Evolutionary conservation across 1,284 basidiomycete genomes (phyloP).

Genomic region (Malassezia slooffiae): DNA sequence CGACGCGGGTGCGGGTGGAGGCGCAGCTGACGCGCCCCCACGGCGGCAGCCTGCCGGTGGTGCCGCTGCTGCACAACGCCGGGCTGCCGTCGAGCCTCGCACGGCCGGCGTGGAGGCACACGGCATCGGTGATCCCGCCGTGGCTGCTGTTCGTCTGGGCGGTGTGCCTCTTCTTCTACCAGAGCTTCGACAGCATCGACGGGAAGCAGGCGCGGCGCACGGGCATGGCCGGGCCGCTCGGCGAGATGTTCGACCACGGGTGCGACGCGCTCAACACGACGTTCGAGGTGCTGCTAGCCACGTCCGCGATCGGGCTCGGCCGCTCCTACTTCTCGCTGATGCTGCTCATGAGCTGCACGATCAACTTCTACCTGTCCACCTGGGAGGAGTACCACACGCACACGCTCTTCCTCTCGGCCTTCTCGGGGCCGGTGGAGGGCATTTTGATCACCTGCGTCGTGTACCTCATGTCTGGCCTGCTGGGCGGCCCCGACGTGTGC

Average conservation of each 20-base stretch:
- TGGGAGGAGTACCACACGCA: slow-evolving; percentile 98
- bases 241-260: slow-evolving; percentile 96
- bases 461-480: slow-evolving; percentile 59
- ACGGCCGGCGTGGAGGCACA: slow-evolving; percentile 3
- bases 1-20: slow-evolving; percentile 24
- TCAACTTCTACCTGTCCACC: slow-evolving; percentile 86
- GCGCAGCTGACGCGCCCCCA: slow-evolving; percentile 15
- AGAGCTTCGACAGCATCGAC: slow-evolving; percentile 77
- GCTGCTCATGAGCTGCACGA: slow-evolving; percentile 70
- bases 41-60: slow-evolving; percentile 21
- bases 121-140: slow-evolving; percentile 14
- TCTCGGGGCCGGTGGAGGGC: slow-evolving; percentile 92
- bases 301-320: slow-evolving; percentile 61
- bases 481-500: slow-evolving; percentile 60
- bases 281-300: slow-evolving; percentile 33
- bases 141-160: slow-evolving; percentile 55
- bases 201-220: slow-evolving; percentile 90
- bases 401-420: slow-evolving; percentile 54
- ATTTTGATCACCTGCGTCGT: slow-evolving; percentile 75
- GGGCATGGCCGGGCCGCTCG: slow-evolving; percentile 87
- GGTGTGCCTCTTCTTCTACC: slow-evolving; percentile 79
- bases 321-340: slow-evolving; percentile 93
- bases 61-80: slow-evolving; percentile 22
- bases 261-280: slow-evolving; percentile 77
- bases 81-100: slow-evolving; percentile 20